Percentiles rank a stretch among this genome's conserved stretches.
Conservation (phyloP, 495 filamentous ascomycete species). For the Aspergillus bertholletiae region DNA sequence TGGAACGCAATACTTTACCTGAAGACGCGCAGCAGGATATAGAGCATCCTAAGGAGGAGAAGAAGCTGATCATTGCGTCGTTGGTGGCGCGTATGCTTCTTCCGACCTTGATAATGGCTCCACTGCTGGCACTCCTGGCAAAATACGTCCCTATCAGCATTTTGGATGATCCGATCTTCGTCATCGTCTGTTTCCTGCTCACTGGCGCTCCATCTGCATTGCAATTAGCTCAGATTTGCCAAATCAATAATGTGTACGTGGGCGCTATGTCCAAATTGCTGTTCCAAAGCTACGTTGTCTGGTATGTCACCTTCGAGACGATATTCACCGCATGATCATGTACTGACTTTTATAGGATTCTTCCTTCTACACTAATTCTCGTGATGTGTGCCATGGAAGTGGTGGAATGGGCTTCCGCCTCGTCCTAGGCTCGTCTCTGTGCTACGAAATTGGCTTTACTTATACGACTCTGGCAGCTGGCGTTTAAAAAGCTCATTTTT, state of each 20-base stretch:
- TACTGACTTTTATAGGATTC: slow-evolving; percentile 61
- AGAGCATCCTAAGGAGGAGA: slow-evolving; percentile 64
- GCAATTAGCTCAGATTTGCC: slow-evolving; percentile 96
- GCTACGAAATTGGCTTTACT: neutral
- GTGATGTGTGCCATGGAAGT: slow-evolving; percentile 92
- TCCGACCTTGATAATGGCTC: slow-evolving; percentile 88
- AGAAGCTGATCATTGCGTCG: slow-evolving; percentile 77
- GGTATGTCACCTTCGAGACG: too few relatives aligned
- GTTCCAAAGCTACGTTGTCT: slow-evolving; percentile 97
- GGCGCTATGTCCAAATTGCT: slow-evolving; percentile 87
- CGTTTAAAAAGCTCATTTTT: neutral
- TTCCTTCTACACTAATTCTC: slow-evolving; percentile 85
- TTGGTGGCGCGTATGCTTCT: slow-evolving; percentile 88
- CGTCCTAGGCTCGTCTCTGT: neutral
- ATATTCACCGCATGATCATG: too few relatives aligned
- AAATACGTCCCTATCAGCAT: slow-evolving; percentile 94
- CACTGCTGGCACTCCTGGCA: slow-evolving; percentile 82
- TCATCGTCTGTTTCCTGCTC: slow-evolving; percentile 94
- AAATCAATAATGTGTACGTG: slow-evolving; percentile 95
- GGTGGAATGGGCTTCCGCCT: slow-evolving; percentile 75
- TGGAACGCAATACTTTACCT: slow-evolving; percentile 71
- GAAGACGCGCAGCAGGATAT: slow-evolving; percentile 50
- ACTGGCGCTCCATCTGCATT: slow-evolving; percentile 91
- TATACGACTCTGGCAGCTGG: neutral
- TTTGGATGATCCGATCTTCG: slow-evolving; percentile 94